Percentiles rank a stretch among this genome's conserved stretches.
These are phyloP conservation scores for Mortierella hygrophila DNA, from an alignment of 192 early-diverging fungal species.

Conservation along the genomic window DNA sequence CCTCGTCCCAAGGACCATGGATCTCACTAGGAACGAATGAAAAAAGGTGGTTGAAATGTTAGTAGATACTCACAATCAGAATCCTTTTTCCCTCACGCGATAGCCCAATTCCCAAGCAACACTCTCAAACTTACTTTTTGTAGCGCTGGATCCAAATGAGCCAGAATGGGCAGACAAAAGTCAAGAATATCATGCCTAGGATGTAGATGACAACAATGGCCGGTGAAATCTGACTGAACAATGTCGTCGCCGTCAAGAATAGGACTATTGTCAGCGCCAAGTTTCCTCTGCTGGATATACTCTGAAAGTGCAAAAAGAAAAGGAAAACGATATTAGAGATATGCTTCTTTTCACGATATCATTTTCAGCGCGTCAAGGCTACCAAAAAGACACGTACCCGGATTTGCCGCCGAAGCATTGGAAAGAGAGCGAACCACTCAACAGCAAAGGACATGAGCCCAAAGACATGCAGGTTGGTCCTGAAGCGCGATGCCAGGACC, in stretches of 20 bases:
- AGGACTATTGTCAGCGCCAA: conserved; percentile 70
- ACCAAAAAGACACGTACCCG: conserved; percentile 60
- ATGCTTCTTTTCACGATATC: not conserved
- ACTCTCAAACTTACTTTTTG: conserved; percentile 79
- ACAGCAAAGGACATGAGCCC: conserved; percentile 89
- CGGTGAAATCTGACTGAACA: conserved; percentile 79
- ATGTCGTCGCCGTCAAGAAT: conserved; percentile 67
- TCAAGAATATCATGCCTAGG: conserved; percentile 81
- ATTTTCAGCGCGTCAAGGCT: not conserved
- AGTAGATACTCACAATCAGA: not conserved
- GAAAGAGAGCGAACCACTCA: conserved; percentile 95
- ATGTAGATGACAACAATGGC: conserved; percentile 78
- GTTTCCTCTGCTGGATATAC: conserved; percentile 57
- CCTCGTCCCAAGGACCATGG: conserved; percentile 98
- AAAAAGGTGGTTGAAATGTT: conserved; percentile 2
- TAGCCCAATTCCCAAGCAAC: not conserved
- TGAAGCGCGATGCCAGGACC: conserved; percentile 87
- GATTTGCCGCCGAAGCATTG: conserved; percentile 86
- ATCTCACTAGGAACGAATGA: conserved; percentile 76
- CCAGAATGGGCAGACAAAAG: conserved; percentile 91
- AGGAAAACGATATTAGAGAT: not conserved
- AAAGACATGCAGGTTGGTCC: conserved; percentile 89
- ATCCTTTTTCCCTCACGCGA: not conserved
- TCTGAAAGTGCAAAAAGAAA: conserved; percentile 20
- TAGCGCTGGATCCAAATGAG: conserved; percentile 94